Percentiles rank a stretch among this genome's conserved stretches.
Evolutionary conservation across 1,284 basidiomycete genomes (phyloP).

Genomic region (Pseudozyma flocculosa): DNA sequence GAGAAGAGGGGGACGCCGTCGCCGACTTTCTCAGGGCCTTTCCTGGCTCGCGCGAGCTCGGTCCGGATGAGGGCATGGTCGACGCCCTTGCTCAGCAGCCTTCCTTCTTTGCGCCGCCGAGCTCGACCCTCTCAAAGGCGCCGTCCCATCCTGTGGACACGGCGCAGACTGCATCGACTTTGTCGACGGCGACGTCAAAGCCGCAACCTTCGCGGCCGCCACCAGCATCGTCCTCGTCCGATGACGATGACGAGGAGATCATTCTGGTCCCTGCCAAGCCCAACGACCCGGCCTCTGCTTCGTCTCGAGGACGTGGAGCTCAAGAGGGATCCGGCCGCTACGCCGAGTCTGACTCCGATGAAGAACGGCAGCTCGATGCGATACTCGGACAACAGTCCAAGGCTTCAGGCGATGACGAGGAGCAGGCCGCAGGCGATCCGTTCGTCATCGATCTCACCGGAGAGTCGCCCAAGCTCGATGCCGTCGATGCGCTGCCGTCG

Average conservation of each 20-base stretch:
- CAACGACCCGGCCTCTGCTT: slow-evolving; percentile 1
- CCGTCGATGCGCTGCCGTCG: too few relatives aligned
- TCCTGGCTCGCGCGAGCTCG: slow-evolving; percentile 37
- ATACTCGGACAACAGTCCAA: slow-evolving; percentile 4
- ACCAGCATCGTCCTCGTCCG: slow-evolving; percentile 3
- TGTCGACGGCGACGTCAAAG: too few relatives aligned
- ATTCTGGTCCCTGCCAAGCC: slow-evolving; percentile 10
- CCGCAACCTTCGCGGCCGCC: not conserved
- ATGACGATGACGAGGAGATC: slow-evolving; percentile 27
- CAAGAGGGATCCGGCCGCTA: not conserved
- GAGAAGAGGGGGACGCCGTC: slow-evolving; percentile 28
- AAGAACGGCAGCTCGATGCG: slow-evolving; percentile 6
- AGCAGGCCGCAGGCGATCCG: slow-evolving; percentile 1
- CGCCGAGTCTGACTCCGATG: slow-evolving; percentile 1
- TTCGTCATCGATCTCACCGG: slow-evolving; percentile 37
- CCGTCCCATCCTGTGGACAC: too few relatives aligned
- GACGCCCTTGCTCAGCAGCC: slow-evolving; percentile 6
- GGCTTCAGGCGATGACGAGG: slow-evolving; percentile 4
- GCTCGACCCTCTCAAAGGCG: not conserved
- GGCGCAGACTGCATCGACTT: too few relatives aligned
- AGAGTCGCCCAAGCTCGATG: slow-evolving; percentile 7
- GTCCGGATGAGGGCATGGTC: slow-evolving; percentile 26
- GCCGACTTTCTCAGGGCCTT: slow-evolving; percentile 31
- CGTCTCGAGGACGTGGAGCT: too few relatives aligned
- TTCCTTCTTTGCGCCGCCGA: not conserved